These are phyloP conservation scores for Ichthyophonus hoferi DNA, from an alignment of 208 protist genomes.

Conservation along the genomic window DNA sequence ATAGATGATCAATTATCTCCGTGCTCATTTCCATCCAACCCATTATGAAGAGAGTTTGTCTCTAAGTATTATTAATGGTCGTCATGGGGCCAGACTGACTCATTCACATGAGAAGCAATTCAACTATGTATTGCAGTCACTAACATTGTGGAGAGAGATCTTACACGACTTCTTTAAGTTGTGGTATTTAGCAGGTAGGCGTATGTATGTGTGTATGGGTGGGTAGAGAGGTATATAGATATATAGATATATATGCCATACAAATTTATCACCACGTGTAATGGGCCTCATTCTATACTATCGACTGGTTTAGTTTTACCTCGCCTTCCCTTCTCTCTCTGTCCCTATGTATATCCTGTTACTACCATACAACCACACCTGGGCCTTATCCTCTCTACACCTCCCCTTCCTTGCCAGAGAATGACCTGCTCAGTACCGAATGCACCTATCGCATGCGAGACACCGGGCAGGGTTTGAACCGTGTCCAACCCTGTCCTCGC, in stretches of 20 bases:
- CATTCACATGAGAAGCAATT: constrained; percentile 86
- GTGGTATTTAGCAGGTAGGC: constrained; percentile 83
- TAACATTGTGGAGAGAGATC: constrained; percentile 87
- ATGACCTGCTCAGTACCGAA: neutral
- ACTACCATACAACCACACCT: too few species aligned
- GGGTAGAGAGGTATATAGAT: too few species aligned
- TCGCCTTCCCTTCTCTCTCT: too few species aligned
- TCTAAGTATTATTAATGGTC: constrained; percentile 36
- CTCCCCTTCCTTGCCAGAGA: neutral
- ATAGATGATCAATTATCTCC: neutral
- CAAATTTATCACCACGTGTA: too few species aligned
- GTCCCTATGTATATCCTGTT: too few species aligned
- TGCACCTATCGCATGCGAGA: constrained; percentile 9
- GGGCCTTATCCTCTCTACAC: constrained; percentile 51
- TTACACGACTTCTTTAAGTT: constrained; percentile 82
- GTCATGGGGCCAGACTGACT: constrained; percentile 79
- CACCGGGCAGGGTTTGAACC: constrained; percentile 34
- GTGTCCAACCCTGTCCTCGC: constrained; percentile 24
- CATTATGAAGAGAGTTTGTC: neutral
- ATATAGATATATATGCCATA: too few species aligned
- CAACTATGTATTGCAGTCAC: constrained; percentile 86
- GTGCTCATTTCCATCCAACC: neutral
- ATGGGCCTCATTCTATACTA: too few species aligned
- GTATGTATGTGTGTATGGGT: neutral
- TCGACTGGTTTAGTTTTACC: too few species aligned